Evolutionary conservation across 768 basidiomycete species (phyloP).

Genomic region (Panus rudis): DNA sequence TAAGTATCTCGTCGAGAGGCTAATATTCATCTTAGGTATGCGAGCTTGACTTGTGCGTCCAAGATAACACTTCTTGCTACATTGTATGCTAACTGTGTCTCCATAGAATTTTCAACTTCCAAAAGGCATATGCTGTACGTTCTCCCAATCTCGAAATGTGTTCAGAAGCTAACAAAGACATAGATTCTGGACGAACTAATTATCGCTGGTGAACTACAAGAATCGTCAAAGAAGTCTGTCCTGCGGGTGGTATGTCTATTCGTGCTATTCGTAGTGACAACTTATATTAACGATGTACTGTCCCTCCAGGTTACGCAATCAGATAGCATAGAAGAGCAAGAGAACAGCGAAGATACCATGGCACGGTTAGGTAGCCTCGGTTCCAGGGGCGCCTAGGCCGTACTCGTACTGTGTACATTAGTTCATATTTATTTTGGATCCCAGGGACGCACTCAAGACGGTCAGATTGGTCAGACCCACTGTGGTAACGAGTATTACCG

Average conservation of each 20-base stretch:
- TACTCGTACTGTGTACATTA: background rate
- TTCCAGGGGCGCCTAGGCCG: constrained; percentile 34
- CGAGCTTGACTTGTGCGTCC: constrained; percentile 81
- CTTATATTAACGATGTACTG: background rate
- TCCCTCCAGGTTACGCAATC: constrained; percentile 70
- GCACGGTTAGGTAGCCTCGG: constrained; percentile 52
- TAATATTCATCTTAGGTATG: constrained; percentile 49
- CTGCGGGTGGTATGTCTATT: constrained; percentile 44
- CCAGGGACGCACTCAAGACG: too few relatives aligned
- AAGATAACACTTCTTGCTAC: background rate
- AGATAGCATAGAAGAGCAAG: constrained; percentile 79
- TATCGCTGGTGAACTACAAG: constrained; percentile 90
- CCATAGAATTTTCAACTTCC: constrained; percentile 93
- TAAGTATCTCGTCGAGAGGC: background rate
- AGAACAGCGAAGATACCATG: constrained; percentile 75
- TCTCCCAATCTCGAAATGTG: background rate
- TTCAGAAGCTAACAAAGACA: background rate
- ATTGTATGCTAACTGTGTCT: background rate
- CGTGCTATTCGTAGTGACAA: background rate
- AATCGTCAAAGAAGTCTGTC: constrained; percentile 74
- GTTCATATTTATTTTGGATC: constrained; percentile 6
- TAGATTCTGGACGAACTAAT: constrained; percentile 90
- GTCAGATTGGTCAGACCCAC: too few relatives aligned
- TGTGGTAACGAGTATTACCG: too few relatives aligned
- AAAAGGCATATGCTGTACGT: constrained; percentile 84